Evolutionary conservation across 768 basidiomycete genomes (phyloP), one percentile per base, ranked within the genome.

Genomic region (Auricularia auricula-judae): DNA sequence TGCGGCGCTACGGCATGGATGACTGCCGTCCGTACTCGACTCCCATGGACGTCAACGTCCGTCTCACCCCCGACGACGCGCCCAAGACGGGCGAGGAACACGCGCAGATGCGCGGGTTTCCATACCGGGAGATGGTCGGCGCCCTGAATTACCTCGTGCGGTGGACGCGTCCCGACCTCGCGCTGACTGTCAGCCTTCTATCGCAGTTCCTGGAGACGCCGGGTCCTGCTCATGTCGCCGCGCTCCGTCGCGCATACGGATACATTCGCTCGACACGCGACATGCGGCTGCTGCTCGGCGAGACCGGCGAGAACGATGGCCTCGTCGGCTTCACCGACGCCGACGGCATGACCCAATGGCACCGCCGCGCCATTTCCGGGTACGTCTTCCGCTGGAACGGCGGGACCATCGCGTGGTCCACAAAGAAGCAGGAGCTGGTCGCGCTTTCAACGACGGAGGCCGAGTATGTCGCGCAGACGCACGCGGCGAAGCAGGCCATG

Each of bases 371-470:
- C 8, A 72, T 74, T 10, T 73, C 76, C 1, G 78, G 76, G 1
- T 79, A 76, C 65, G 68, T 71, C 11, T 78, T 77, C 65, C 72
- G 73, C 39, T 54, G 75, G 39, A 69, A 67, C 3, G 70, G 71
- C 1, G 70, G 69, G 1, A 64, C 74, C 0, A 70, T 79, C 8
- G 71, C 74, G 2, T 81, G 73, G 73, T 61, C 43, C 1, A 70
- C 73, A 5, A 68, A 68, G 47, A 75, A 75, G 51, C 78, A 78
- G 64, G 64, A 67, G 11, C 69, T 71, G 2, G 71, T 79, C 0
- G 71, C 77, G 0, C 68, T 73, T 1, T 79, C 76, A 1, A 76
- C 76, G 1, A 72, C 72, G 0, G 75, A 79, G 64, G 72, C 77
- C 2, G 77, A 81, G 65, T 79, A 80, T 65, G 72, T 77, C 36